Conservation (phyloP, 176 grass and related monocot genomes). For the Carex parvula region DNA sequence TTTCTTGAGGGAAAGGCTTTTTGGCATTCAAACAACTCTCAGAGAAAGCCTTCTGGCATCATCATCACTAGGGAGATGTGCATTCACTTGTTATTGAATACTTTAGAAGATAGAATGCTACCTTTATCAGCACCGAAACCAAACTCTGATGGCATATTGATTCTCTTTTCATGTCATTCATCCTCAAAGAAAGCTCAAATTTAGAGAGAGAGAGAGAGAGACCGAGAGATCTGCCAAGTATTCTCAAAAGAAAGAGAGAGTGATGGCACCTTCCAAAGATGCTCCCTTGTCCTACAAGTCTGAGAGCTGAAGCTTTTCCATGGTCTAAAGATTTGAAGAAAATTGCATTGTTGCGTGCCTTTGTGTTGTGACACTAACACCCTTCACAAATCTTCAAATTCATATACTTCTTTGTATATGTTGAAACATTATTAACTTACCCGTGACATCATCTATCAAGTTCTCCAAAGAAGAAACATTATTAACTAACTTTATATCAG, state of each 20-base stretch:
- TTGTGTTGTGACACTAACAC: neutral
- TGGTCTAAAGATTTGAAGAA: conserved; percentile 22
- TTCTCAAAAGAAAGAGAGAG: conserved; percentile 8
- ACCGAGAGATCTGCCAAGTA: conserved; percentile 17
- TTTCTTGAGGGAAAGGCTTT: neutral
- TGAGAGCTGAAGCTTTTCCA: neutral
- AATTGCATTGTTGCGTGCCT: neutral
- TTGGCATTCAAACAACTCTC: conserved; percentile 16
- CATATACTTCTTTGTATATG: neutral
- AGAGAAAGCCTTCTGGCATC: conserved; percentile 22
- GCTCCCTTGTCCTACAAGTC: conserved; percentile 46
- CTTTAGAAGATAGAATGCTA: conserved; percentile 26
- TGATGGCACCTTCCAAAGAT: conserved; percentile 59
- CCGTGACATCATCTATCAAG: too few species aligned
- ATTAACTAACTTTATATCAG: too few species aligned
- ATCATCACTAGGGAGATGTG: conserved; percentile 46
- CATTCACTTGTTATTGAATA: conserved; percentile 21
- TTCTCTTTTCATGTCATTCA: conserved; percentile 36
- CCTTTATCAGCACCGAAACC: conserved; percentile 30
- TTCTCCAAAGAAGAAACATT: too few species aligned
- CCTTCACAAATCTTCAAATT: conserved; percentile 1
- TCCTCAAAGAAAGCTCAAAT: conserved; percentile 22
- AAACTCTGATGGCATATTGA: conserved; percentile 17
- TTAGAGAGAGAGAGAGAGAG: neutral
- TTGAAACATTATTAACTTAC: neutral